These are phyloP conservation scores for Annulohypoxylon moriforme DNA, from an alignment of 495 filamentous ascomycete genomes.

Conservation along the genomic window DNA sequence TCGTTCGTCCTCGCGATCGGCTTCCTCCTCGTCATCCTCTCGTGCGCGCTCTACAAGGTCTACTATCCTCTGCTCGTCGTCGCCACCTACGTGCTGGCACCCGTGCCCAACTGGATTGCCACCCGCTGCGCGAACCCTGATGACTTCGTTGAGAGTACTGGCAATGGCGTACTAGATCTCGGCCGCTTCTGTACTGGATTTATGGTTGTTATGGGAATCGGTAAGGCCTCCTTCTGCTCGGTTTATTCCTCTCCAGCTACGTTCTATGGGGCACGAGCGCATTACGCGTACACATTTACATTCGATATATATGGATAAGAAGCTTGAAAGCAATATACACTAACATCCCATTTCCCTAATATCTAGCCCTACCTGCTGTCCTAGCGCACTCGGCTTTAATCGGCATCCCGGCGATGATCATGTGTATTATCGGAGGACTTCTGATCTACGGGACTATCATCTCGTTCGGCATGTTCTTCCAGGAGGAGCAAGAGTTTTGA, in stretches of 20 bases:
- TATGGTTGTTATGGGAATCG: slow-evolving; percentile 96
- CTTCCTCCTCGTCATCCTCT: slow-evolving; percentile 98
- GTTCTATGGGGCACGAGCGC: not conserved
- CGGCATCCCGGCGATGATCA: slow-evolving; percentile 84
- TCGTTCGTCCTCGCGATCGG: slow-evolving; percentile 99
- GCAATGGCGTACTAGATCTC: slow-evolving; percentile 86
- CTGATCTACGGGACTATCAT: slow-evolving; percentile 99
- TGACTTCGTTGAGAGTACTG: slow-evolving; percentile 91
- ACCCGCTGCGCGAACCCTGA: slow-evolving; percentile 88
- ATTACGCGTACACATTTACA: slow-evolving; percentile 9
- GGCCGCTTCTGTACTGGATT: slow-evolving; percentile 96
- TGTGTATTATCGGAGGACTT: slow-evolving; percentile 91
- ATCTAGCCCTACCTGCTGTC: slow-evolving; percentile 84
- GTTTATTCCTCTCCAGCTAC: not conserved
- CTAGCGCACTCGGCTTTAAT: slow-evolving; percentile 89
- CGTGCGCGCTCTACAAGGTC: slow-evolving; percentile 90
- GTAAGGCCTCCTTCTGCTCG: slow-evolving; percentile 64
- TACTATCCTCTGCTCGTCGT: slow-evolving; percentile 96
- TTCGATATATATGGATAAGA: not conserved
- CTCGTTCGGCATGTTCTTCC: slow-evolving; percentile 97
- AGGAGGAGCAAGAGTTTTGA: slow-evolving; percentile 88
- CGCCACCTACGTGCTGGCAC: slow-evolving; percentile 92
- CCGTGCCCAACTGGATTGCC: slow-evolving; percentile 96
- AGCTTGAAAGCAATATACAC: not conserved
- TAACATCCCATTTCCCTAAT: not conserved